Base-by-base conservation (phyloP, 805 yeast genomes). In the Yamadazyma nakazawae region DNA sequence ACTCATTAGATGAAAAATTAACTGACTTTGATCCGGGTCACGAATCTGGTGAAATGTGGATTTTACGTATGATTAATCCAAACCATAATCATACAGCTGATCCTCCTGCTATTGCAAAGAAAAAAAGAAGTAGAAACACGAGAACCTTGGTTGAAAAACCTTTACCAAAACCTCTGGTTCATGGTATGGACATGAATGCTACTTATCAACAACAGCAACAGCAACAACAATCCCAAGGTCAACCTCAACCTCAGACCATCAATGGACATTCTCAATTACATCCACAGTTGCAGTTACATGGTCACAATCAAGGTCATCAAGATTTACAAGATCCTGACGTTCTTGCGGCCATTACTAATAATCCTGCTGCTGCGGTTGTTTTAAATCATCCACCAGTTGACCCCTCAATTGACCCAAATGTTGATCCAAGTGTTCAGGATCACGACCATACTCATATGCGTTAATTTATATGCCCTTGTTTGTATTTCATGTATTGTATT, bases 61-160 rank as follows among this genome's bases (percentile, higher is more conserved):
- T 72, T 37, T 70, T 72, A 55, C 57, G 76, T 46, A 72, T 72
- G 77, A 72, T 72, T 44, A 69, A 68, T 54, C 75, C 76, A 1
- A 63, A 64, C 18, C 77, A 72, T 57, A 72, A 72, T 55, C 77
- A 72, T 54, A 62, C 75, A 1, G 68, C 74, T 13, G 76, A 71
- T 57, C 74, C 74, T 35, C 59, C 60, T 50, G 59, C 59, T 38
- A 59, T 60, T 37, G 51, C 50, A 24, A 66, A 66, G 54, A 70
- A 70, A 58, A 71, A 70, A 59, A 57, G 74, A 51, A 62, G 61
- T 48, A 69, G 68, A 58, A 61, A 57, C 56, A 57, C 72, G 13
- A 58, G 76, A 48, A 66, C 73, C 8, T 64, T 72, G 54, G 77
- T 72, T 10, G 75, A 72, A 51, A 72, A 72, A 58, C 77, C 77